Conservation (phyloP, 805 yeast species). For the Candida bentonensis region DNA sequence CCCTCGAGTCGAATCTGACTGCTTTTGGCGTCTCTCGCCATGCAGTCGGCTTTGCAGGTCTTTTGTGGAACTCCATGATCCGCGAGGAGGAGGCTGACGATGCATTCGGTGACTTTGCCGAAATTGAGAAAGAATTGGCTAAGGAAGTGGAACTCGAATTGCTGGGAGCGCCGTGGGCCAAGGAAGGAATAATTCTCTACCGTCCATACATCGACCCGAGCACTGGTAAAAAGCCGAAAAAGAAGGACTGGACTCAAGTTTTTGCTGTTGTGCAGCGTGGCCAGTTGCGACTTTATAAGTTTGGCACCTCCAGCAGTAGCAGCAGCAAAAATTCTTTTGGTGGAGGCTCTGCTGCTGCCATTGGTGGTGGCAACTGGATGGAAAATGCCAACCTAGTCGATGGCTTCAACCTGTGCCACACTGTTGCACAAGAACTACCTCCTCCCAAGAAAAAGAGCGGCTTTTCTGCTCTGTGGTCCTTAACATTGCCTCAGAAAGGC, state of each 20-base stretch:
- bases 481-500: slow-evolving; percentile 36
- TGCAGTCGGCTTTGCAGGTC: slow-evolving; percentile 20
- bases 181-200: slow-evolving; percentile 41
- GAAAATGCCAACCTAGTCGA: slow-evolving; percentile 47
- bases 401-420: slow-evolving; percentile 34
- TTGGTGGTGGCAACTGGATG: slow-evolving; percentile 61
- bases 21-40: slow-evolving; percentile 17
- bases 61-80: slow-evolving; percentile 18
- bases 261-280: slow-evolving; percentile 61
- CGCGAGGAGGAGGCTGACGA: slow-evolving; percentile 15
- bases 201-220: slow-evolving; percentile 16
- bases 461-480: slow-evolving; percentile 34
- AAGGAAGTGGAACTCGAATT: slow-evolving; percentile 49
- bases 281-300: slow-evolving; percentile 43
- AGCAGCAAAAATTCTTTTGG: slow-evolving; percentile 12
- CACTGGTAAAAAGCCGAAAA: slow-evolving; percentile 14
- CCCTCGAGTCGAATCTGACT: slow-evolving; percentile 23
- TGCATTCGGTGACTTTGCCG: slow-evolving; percentile 16
- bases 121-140: slow-evolving; percentile 25
- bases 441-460: slow-evolving; percentile 22
- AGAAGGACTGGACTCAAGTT: slow-evolving; percentile 30
- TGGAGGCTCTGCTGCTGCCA: slow-evolving; percentile 13
- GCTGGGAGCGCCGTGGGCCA: slow-evolving; percentile 64
- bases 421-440: slow-evolving; percentile 27
- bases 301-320: slow-evolving; percentile 19